Base-by-base conservation (phyloP, 2,329 filamentous ascomycete species). In the Penicillium brasilianum region DNA sequence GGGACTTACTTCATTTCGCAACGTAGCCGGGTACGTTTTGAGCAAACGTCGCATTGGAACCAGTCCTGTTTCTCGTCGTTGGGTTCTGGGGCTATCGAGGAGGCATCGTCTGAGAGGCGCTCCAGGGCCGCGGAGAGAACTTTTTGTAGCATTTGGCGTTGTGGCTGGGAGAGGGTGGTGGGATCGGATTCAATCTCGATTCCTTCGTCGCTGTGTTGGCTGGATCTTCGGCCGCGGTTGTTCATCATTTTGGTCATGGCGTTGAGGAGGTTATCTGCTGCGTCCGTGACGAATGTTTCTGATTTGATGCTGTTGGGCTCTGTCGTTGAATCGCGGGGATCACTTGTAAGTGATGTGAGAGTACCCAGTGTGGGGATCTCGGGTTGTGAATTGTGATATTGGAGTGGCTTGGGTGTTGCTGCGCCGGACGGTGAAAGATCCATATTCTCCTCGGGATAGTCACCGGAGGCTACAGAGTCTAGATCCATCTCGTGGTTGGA, bases 1-100 rank as follows among this genome's bases (percentile, higher is more conserved):
- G 8, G 25, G 8, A 48, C 69, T 46, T 71, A 78, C 77, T 74
- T 79, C 68, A 79, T 72, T 54, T 78, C 76, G 44, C 72, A 78
- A 37, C 65, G 71, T 8, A 76, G 64, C 9, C 72, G 69, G 7
- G 72, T 76, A 11, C 62, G 61, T 60, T 75, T 75, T 3, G 68
- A 57, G 59, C 73, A 77, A 9, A 67, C 64, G 2, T 72, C 67
- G 51, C 74, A 77, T 61, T 73, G 67, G 36, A 73, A 70, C 67
- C 66, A 74, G 9, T 60, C 64, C 30, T 68, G 65, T 39, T 73
- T 72, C 5, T 69, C 65, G 18, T 51, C 57, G 14, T 41, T 58
- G 14, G 62, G 36, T 10, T 56, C 59, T 14, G 59, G 50, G 2
- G 41, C 39, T 1, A 59, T 16, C 7, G 52, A 30, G 13, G 53